Percentiles rank a stretch among this genome's conserved stretches.
phyloP scores from a whole-genome alignment of 2,329 filamentous ascomycete genomes.

The Zymoseptoria pseudotritici region DNA sequence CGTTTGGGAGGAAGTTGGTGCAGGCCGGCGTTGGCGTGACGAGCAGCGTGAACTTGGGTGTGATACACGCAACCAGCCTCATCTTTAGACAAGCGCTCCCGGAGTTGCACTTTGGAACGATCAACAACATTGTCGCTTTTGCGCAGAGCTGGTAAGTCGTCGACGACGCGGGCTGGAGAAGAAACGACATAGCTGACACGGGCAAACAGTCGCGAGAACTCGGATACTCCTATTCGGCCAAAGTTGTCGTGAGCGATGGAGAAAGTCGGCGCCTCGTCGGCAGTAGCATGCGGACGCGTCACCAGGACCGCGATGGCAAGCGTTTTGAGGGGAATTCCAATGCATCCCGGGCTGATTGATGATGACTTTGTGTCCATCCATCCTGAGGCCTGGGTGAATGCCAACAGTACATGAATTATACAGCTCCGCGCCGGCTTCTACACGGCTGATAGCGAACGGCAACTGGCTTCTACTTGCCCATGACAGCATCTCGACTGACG shows the following conservation, averaged over 20 bases:
- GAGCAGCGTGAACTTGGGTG: constrained; percentile 22
- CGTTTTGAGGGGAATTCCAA: too few relatives aligned
- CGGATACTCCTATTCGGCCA: neutral
- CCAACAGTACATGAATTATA: neutral
- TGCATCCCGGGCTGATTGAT: neutral
- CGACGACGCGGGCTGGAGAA: too few relatives aligned
- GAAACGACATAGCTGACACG: neutral
- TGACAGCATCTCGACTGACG: constrained; percentile 52
- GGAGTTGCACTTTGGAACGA: constrained; percentile 16
- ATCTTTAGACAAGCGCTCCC: constrained; percentile 23
- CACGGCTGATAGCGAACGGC: neutral
- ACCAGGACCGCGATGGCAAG: too few relatives aligned
- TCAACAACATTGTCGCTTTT: constrained; percentile 18
- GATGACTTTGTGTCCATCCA: neutral
- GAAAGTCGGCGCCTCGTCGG: too few relatives aligned
- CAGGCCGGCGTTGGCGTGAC: constrained; percentile 22
- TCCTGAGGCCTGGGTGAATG: neutral
- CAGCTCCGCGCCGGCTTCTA: neutral
- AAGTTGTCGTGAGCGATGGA: neutral
- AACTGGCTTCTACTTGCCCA: constrained; percentile 18
- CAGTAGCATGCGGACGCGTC: too few relatives aligned
- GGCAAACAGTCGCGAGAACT: neutral
- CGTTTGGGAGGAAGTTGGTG: constrained; percentile 19
- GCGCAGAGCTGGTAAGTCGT: constrained; percentile 9
- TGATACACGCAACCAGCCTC: constrained; percentile 17